Evolutionary conservation across 331 rosid species (phyloP), one percentile per base, ranked within the genome.

Genomic region (Erythrophleum ivorense): DNA sequence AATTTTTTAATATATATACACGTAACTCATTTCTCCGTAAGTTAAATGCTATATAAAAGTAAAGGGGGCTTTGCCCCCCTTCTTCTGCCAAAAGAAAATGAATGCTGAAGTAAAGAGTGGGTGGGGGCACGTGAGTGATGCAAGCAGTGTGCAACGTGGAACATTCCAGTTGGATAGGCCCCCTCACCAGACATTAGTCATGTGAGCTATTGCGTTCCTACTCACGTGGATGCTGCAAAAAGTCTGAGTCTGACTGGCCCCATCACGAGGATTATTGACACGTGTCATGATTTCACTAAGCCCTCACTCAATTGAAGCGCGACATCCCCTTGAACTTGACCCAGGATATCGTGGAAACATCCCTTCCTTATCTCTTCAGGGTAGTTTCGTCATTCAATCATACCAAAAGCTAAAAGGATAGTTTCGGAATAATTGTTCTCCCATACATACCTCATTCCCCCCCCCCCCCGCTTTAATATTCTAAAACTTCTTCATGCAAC

Each of bases 201-300:
- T 82, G 86, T 86, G 90, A 84, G 83, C 9, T 66, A 75, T 38
- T 7, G 40, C 59, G n/a, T 49, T 49, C 49, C 8, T 24, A 36
- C 79, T 82, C 88, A 80, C 84, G 79, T 83, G 87, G 84, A 80
- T 19, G 46, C 83, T 82, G 87, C 75, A 34, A 78, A 43, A 80
- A 49, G 84, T 24, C 19, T 31, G 83, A 62, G 73, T 40, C 75
- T 36, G 9, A 65, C 24, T 12, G 55, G 75, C 88, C 82, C 11
- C 48, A 19, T 59, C 79, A 76, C 69, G 49, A 82, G 69, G 18
- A 3, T 5, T 0, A 2, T 45, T 58, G 38, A 78, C 87, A 85
- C 85, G 85, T 85, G 88, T 78, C 81, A 53, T 75, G n/a, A 78
- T 78, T 19, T 6, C 10, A 33, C 49, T 48, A 55, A 3, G 65